Percentiles rank a stretch among this genome's conserved stretches.
Conservation (phyloP, 768 basidiomycete species). For the Dacryopinax primogenitus region DNA sequence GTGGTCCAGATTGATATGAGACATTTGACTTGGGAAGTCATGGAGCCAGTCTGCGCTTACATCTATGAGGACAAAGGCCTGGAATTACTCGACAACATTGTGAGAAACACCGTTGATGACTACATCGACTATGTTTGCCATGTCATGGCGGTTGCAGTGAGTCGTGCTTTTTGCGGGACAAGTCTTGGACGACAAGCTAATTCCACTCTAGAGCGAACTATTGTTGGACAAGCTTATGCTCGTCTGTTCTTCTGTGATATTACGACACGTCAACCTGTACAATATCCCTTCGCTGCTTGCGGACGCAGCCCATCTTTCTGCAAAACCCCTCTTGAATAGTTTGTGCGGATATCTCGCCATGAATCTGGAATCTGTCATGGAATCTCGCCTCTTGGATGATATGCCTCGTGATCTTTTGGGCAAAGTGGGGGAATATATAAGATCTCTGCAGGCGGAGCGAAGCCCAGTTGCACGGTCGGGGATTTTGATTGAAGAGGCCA, state of each 20-base stretch:
- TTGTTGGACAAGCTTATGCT: constrained; percentile 74
- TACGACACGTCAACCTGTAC: constrained; percentile 50
- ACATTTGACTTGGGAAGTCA: constrained; percentile 60
- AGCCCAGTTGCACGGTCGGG: constrained; percentile 52
- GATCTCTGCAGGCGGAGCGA: constrained; percentile 47
- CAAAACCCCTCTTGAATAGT: constrained; percentile 49
- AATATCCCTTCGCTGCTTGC: constrained; percentile 71
- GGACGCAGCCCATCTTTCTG: constrained; percentile 71
- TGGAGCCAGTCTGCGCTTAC: constrained; percentile 62
- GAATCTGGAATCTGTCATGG: constrained; percentile 79
- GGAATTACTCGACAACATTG: constrained; percentile 58
- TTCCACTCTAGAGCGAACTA: constrained; percentile 55
- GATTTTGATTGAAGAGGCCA: constrained; percentile 38
- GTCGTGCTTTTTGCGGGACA: constrained; percentile 19
- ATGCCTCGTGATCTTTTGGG: constrained; percentile 51
- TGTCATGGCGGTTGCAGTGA: constrained; percentile 71
- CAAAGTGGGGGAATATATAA: constrained; percentile 49
- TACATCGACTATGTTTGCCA: constrained; percentile 77
- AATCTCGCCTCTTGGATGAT: constrained; percentile 65
- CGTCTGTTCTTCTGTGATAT: constrained; percentile 65
- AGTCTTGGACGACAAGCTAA: not conserved
- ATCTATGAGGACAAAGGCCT: constrained; percentile 59
- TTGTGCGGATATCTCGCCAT: constrained; percentile 67
- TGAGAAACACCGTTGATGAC: constrained; percentile 51
- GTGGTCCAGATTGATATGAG: constrained; percentile 51